Base-by-base conservation (phyloP, 2,329 filamentous ascomycete species). In the Drechslera avenae region DNA sequence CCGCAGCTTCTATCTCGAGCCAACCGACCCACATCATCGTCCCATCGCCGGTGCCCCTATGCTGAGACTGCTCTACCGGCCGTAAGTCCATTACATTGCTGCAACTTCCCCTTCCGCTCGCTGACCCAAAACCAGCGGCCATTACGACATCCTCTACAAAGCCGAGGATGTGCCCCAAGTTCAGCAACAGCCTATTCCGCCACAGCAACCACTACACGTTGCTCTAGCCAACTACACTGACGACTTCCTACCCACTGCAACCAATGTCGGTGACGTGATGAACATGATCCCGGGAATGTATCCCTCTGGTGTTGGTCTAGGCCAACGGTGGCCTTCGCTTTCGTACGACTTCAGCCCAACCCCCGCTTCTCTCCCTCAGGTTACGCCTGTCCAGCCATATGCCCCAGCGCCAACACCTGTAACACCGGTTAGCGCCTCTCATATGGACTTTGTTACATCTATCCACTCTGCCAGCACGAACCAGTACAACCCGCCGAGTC, bases 61-160 rank as follows among this genome's bases (percentile, higher is more conserved):
- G 78, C 70, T 95, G 78, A 78, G 83, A 56, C 74, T 88, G n/a
- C 78, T 88, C 18, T 88, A 88, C 66, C 78, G 85, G 65, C 85
- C 85, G 83, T 86, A 70, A 76, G 83, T 60, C 18, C 19, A 28
- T 39, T n/a, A 17, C 12, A 14, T 17, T 17, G 19, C 33, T 13
- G 14, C 13, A 8, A 21, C 7, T 10, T 31, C 17, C 3, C 16
- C 3, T 26, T 16, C 14, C 56, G 3, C 28, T 17, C 36, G 46
- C 51, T 59, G 18, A 54, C 46, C 46, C 69, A 53, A 18, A 35
- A 16, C n/a, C 58, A 86, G 84, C 34, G 91, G 90, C 53, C 94
- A 97, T 75, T 99, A 97, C 73, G 94, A 97, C 73, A 86, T 99
- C 54, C 81, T 97, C 28, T 99, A 99, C 78, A 86, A 85, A 69